Evolutionary conservation across 306 rosid species (phyloP).

Genomic region (Notholithocarpus densiflorus): DNA sequence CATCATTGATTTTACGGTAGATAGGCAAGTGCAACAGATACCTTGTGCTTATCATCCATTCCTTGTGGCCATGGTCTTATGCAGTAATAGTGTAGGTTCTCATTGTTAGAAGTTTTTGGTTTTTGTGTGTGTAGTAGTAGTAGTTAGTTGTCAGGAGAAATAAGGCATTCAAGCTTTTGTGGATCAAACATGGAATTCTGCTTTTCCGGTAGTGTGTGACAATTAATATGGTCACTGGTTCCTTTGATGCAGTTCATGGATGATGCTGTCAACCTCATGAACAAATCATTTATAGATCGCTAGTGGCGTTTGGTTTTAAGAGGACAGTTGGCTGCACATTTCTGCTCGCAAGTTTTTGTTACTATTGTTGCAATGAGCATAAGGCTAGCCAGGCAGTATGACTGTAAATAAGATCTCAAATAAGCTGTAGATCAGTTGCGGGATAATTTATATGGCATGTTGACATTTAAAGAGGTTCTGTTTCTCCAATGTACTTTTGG

Average conservation of each 20-base stretch:
- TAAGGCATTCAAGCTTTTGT: not conserved
- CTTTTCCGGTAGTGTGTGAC: not conserved
- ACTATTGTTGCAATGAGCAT: conserved; percentile 11
- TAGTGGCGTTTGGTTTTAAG: conserved; percentile 16
- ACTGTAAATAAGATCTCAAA: not conserved
- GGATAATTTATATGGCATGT: not conserved
- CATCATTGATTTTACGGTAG: not conserved
- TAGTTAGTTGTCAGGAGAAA: not conserved
- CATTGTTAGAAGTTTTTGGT: not conserved
- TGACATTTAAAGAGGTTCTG: not conserved
- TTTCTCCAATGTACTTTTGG: not conserved
- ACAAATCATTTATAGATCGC: conserved; percentile 86
- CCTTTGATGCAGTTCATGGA: conserved; percentile 85
- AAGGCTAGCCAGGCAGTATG: conserved; percentile 17
- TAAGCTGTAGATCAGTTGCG: not conserved
- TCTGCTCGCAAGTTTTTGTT: not conserved
- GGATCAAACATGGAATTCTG: conserved; percentile 7
- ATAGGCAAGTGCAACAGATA: not conserved
- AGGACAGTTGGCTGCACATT: conserved; percentile 26
- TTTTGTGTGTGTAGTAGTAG: not conserved
- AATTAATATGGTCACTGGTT: conserved; percentile 17
- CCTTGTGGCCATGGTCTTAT: not conserved
- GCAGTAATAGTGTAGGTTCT: not conserved
- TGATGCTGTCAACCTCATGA: conserved; percentile 84
- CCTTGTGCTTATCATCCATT: not conserved